Evolutionary conservation across 2,329 filamentous ascomycete species (phyloP).

Genomic region (Arthrinium puccinioides): DNA sequence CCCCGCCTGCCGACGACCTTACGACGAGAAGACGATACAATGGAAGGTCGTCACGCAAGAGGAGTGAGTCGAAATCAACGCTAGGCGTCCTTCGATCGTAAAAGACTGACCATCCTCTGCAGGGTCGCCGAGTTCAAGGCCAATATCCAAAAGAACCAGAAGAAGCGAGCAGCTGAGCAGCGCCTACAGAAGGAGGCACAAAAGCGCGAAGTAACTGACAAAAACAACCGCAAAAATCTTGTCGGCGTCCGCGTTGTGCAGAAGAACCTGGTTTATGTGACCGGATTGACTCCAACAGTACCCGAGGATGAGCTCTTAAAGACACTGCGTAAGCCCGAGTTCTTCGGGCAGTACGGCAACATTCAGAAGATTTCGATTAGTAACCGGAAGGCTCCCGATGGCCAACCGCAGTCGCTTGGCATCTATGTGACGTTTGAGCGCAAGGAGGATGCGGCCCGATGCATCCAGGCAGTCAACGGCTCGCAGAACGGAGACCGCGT

Average conservation of each 20-base stretch:
- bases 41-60: constrained; percentile 93
- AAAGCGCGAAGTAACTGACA: constrained; percentile 84
- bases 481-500: constrained; percentile 84
- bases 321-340: constrained; percentile 82
- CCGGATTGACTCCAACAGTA: constrained; percentile 83
- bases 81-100: not conserved
- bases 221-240: constrained; percentile 89
- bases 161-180: constrained; percentile 75
- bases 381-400: constrained; percentile 74
- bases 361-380: constrained; percentile 99
- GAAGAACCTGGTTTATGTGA: constrained; percentile 98
- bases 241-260: constrained; percentile 93
- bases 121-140: constrained; percentile 69
- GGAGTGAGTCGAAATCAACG: constrained; percentile 50
- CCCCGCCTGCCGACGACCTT: constrained; percentile 91
- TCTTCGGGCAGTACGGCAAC: constrained; percentile 96
- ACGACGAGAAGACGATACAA: constrained; percentile 94
- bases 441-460: constrained; percentile 82
- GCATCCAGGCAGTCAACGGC: constrained; percentile 87
- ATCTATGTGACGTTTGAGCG: constrained; percentile 98
- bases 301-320: constrained; percentile 88
- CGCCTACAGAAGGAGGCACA: constrained; percentile 94
- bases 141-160: constrained; percentile 82
- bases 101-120: constrained; percentile 14
- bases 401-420: constrained; percentile 79